Evolutionary conservation across 768 basidiomycete species (phyloP), one percentile per base, ranked within the genome.

Genomic region (Mycena venus): DNA sequence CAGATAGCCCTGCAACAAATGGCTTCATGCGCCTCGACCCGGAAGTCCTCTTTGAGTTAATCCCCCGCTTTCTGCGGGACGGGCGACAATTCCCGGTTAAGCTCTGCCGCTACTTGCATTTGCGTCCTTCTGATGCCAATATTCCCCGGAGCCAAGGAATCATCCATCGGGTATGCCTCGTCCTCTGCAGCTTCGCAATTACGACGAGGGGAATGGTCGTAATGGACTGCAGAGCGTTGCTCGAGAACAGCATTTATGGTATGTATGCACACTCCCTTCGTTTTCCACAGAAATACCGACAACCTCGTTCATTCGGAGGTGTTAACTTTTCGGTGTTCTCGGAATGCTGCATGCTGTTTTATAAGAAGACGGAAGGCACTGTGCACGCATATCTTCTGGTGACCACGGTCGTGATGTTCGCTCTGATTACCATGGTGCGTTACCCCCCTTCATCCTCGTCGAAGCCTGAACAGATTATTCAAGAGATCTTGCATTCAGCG

Each of bases 1-100:
- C 88, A 0, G 90, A 92, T 79, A 88, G 89, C 76, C 89, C 90
- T 14, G 82, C 81, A 21, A 89, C 88, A 66, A 86, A 82, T 27
- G 93, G 92, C 1, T 88, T 91, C 80, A 86, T 94, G 87, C 84
- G 91, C 55, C 85, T 86, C 32, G 81, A 83, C 8, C 83, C 88
- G 32, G 84, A 89, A 15, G 80, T 84, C 11, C 83, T 93, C 73
- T 83, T 81, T 25, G 80, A 84, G 4, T 79, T 90, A 31, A 87
- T 93, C 61, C 84, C 85, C 10, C 80, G 79, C 32, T 93, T 90
- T 81, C 80, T 93, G 62, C 81, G 85, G 40, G 90, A 90, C 74
- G 89, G 88, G 1, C 93, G 92, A 91, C 92, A 93, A 84, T n/a
- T n/a, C n/a, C n/a, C n/a, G n/a, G n/a, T n/a, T n/a, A n/a, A n/a